Conservation (phyloP, 2,329 filamentous ascomycete genomes). For the Botryotinia convoluta region DNA sequence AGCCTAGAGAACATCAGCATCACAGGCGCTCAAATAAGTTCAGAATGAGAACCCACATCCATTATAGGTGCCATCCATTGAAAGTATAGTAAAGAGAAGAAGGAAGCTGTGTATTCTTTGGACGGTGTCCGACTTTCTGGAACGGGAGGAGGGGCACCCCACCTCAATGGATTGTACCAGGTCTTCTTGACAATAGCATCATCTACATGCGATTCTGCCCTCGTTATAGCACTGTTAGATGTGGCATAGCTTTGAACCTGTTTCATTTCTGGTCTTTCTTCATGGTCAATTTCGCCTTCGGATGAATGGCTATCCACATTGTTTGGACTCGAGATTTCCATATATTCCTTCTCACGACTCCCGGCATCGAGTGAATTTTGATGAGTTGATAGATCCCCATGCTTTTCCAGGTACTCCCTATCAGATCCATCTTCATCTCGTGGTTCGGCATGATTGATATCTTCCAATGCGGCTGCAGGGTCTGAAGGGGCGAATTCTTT, state of each 20-base stretch:
- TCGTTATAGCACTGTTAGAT: constrained; percentile 49
- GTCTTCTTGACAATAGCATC: constrained; percentile 41
- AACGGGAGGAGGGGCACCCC: constrained; percentile 55
- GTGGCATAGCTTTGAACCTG: constrained; percentile 54
- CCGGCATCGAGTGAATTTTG: constrained; percentile 3
- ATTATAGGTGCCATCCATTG: constrained; percentile 91
- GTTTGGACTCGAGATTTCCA: constrained; percentile 26
- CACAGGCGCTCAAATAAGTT: neutral
- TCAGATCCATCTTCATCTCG: constrained; percentile 19
- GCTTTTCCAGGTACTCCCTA: constrained; percentile 10
- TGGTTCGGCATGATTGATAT: constrained; percentile 12
- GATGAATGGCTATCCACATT: constrained; percentile 26
- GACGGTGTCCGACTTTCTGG: constrained; percentile 55
- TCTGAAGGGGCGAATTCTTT: constrained; percentile 14
- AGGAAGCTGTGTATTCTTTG: constrained; percentile 68
- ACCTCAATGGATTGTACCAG: constrained; percentile 66
- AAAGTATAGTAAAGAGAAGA: constrained; percentile 76
- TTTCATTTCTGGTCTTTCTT: constrained; percentile 40
- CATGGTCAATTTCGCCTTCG: constrained; percentile 21
- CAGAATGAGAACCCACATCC: constrained; percentile 52
- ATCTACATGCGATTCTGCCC: constrained; percentile 39
- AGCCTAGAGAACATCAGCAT: constrained; percentile 48
- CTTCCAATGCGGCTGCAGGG: constrained; percentile 5
- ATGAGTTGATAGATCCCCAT: constrained; percentile 16
- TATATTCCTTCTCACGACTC: constrained; percentile 33